These are phyloP conservation scores for Pestalotiopsis fici DNA, from an alignment of 2,329 filamentous ascomycete species.

Conservation along the genomic window DNA sequence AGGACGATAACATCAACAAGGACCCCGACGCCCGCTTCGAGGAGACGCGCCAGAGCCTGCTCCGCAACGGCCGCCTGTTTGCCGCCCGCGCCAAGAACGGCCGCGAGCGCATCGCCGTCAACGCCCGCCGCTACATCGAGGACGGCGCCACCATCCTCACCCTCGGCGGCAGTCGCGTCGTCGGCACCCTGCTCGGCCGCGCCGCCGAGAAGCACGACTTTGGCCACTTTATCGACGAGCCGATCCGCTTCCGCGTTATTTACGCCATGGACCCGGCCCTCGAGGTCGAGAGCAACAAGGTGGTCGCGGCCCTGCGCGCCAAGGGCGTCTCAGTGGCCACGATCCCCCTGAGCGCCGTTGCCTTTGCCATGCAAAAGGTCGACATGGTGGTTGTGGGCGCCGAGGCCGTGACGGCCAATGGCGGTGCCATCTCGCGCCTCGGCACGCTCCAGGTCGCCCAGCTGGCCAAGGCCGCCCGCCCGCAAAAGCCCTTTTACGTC, in stretches of 20 bases:
- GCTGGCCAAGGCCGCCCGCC: constrained; percentile 66
- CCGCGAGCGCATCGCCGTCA: constrained; percentile 73
- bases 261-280: constrained; percentile 67
- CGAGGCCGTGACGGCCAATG: constrained; percentile 92
- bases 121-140: constrained; percentile 61
- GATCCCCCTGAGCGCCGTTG: constrained; percentile 74
- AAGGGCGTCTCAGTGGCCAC: constrained; percentile 82
- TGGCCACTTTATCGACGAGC: constrained; percentile 46
- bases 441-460: constrained; percentile 85
- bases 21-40: constrained; percentile 67
- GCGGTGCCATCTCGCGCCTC: constrained; percentile 86
- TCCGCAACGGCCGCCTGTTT: constrained; percentile 85
- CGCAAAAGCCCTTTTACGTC: constrained; percentile 71
- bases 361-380: constrained; percentile 76
- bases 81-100: constrained; percentile 84
- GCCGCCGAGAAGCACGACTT: constrained; percentile 64
- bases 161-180: constrained; percentile 84
- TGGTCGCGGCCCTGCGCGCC: constrained; percentile 70
- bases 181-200: constrained; percentile 73
- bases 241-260: constrained; percentile 73
- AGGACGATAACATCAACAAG: constrained; percentile 24
- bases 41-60: constrained; percentile 77
- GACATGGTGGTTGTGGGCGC: constrained; percentile 68
- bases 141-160: constrained; percentile 85
- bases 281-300: constrained; percentile 64